Base-by-base conservation (phyloP, 2,329 filamentous ascomycete species). In the Ophiobolus disseminans region DNA sequence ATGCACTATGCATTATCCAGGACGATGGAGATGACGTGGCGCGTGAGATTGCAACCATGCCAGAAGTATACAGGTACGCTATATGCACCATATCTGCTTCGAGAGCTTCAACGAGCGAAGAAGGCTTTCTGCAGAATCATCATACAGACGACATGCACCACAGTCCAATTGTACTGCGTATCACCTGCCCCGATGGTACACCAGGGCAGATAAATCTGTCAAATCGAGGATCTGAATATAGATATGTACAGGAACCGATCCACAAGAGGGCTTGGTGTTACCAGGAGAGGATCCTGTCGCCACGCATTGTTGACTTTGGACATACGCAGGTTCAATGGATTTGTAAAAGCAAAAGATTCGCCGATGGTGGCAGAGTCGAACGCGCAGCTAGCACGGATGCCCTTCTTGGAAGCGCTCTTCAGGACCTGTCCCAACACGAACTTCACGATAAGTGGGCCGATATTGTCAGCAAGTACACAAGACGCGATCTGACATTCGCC, bases 1-100 rank as follows among this genome's bases (percentile, higher is more conserved):
- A 54, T 34, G 38, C 37, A 9, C 26, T 50, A 10, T 57, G 50
- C 16, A 57, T 53, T 14, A 32, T 51, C 11, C 53, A 51, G 26
- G 41, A 31, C 9, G 20, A 45, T 28, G 8, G 20, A 16, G 28
- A 48, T 2, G 53, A 57, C 20, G 39, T 40, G 23, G 22, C 14
- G 4, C 21, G 38, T 10, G 44, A 51, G n/a, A 34, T 49, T 20
- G 32, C 37, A 1, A 30, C 38, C 8, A 58, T 61, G 58, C 47
- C 40, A 4, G 13, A 34, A 3, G 43, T 61, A 5, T 61, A 58
- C 17, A 26, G 34, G 17, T 20, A 41, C 20, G 39, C 26, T n/a
- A 10, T 16, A 32, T 41, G 39, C n/a, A 41, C 39, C 7, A 41
- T 41, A 14, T 41, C 39, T 22, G 39, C 39, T 19, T 32, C 39